A percentile compares a stretch with the other conserved stretches of the same genome.
phyloP scores from a whole-genome alignment of 805 yeast genomes.

The Candida sonorensis region DNA sequence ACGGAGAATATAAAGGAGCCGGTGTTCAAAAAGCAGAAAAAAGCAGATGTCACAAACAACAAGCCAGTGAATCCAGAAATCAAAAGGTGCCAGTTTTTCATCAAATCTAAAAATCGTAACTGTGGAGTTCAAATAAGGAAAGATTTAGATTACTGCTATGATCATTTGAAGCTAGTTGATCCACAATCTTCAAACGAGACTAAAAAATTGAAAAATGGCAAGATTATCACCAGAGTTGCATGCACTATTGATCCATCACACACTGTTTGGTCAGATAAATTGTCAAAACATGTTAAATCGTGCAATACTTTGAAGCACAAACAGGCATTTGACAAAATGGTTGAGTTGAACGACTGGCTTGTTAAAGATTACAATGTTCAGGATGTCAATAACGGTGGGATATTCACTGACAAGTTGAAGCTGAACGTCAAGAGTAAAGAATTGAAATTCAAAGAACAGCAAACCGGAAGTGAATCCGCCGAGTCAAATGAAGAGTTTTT shows the following conservation, averaged over 20 bases:
- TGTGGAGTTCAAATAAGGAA: constrained; percentile 58
- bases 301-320: constrained; percentile 44
- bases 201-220: constrained; percentile 22
- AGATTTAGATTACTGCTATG: constrained; percentile 50
- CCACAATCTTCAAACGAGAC: too few species aligned
- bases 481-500: constrained; percentile 19
- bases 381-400: constrained; percentile 5
- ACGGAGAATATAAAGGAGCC: too few species aligned
- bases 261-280: constrained; percentile 55
- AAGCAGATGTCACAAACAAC: too few species aligned
- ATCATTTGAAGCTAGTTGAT: constrained; percentile 37
- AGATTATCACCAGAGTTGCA: constrained; percentile 40
- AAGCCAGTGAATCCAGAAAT: constrained; percentile 1
- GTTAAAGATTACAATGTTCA: constrained; percentile 38
- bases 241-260: constrained; percentile 79
- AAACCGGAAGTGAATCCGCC: too few species aligned
- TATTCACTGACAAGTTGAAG: constrained; percentile 2
- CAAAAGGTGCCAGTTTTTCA: constrained; percentile 39
- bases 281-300: constrained; percentile 49
- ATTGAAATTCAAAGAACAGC: neutral
- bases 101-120: constrained; percentile 43
- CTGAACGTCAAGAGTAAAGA: neutral
- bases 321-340: constrained; percentile 27
- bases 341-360: constrained; percentile 36
- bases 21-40: too few species aligned